These are phyloP conservation scores for Neurospora sp. DNA, from an alignment of 495 filamentous ascomycete genomes.

Conservation along the genomic window DNA sequence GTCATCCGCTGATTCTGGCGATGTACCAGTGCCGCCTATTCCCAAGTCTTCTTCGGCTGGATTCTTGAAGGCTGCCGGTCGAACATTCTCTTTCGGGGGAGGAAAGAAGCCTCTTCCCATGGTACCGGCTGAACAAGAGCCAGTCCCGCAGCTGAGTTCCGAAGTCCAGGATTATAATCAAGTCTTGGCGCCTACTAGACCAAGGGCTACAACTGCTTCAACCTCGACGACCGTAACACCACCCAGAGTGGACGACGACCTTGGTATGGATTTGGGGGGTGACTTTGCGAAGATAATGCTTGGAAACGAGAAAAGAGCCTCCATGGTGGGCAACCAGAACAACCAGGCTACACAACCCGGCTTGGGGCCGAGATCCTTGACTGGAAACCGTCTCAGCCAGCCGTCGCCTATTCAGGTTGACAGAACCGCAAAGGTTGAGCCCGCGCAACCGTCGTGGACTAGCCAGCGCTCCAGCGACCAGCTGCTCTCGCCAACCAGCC, in stretches of 20 bases:
- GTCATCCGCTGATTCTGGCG: conserved; percentile 56
- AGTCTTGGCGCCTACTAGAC: conserved; percentile 24
- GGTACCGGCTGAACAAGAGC: conserved; percentile 32
- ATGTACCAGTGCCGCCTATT: conserved; percentile 48
- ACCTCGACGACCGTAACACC: conserved; percentile 59
- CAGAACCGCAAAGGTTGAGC: conserved; percentile 41
- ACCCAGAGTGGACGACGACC: conserved; percentile 52
- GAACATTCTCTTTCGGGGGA: conserved; percentile 67
- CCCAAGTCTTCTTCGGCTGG: conserved; percentile 37
- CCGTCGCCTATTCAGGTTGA: conserved; percentile 52
- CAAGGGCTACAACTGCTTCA: conserved; percentile 37
- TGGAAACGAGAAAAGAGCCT: conserved; percentile 45
- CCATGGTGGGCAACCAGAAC: conserved; percentile 28
- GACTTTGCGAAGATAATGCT: conserved; percentile 64
- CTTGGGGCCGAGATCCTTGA: conserved; percentile 24
- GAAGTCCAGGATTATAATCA: conserved; percentile 17
- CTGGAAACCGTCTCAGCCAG: conserved; percentile 28
- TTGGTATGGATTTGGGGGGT: conserved; percentile 46
- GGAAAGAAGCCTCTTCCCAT: conserved; percentile 38
- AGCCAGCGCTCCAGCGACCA: conserved; percentile 58
- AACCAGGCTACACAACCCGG: conserved; percentile 7
- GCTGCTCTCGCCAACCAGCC: conserved; percentile 37
- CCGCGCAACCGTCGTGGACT: conserved; percentile 57
- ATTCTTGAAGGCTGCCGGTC: conserved; percentile 55
- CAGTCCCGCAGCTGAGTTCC: conserved; percentile 24